Base-by-base conservation (phyloP, 164 flowering plant species). In the Tetrastigma voinierianum region DNA sequence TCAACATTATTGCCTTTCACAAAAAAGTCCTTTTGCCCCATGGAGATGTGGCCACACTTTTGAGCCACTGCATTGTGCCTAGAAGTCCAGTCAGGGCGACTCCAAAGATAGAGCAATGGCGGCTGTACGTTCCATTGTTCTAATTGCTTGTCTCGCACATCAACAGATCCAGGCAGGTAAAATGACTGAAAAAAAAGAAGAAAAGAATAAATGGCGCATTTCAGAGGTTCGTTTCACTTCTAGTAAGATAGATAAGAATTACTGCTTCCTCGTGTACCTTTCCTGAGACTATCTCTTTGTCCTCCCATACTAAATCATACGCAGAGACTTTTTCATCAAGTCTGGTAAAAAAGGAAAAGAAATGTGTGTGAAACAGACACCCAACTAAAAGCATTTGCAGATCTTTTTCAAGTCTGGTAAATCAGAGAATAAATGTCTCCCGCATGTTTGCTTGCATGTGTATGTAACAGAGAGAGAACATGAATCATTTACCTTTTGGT, bases 131-230 rank as follows among this genome's bases (percentile, higher is more conserved):
- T 95, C 97, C 96, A 90, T 43, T 90, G 89, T 10, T 86, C 93
- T 72, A 89, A 65, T 74, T 86, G 87, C 58, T 84, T 82, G 76
- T 85, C 88, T 57, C 78, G 70, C n/a, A 56, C 84, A 62, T 86
- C 90, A 25, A 88, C 74, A 25, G 97, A 92, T 49, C 97, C 97
- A 46, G 98, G 96, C 20, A 90, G 74, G 73, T 96, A 96, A 75
- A 96, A 90, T 40, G 96, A 79, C 98, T 92, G 86, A 49, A 75
- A 69, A 1, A 18, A 16, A 62, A 23, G 25, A 55, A 65, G 19
- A 25, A 16, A 45, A 11, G 6, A 57, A 16, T 20, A 40, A 10
- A 63, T 55, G 21, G 17, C 63, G 51, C 63, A 70, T 63, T 47
- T 67, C 52, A 62, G 53, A 62, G 60, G 10, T 15, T 60, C 19